Evolutionary conservation across 1,284 basidiomycete species (phyloP).

Genomic region (Testicularia cyperi): DNA sequence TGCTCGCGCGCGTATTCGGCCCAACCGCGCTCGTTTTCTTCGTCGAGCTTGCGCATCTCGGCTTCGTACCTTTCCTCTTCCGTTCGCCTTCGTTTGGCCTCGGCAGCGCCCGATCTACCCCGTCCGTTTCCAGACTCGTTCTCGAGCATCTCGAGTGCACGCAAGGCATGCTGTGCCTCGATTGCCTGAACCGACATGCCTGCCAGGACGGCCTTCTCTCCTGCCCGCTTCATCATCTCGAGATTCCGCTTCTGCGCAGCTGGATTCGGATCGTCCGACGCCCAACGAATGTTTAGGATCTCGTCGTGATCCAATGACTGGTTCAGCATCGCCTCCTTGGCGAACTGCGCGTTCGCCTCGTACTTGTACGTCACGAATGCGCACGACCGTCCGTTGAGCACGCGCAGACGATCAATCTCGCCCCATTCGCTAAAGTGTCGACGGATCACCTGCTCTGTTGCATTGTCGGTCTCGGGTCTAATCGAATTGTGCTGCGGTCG

Average conservation of each 20-base stretch:
- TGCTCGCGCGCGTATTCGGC: slow-evolving; percentile 37
- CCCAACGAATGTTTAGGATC: slow-evolving; percentile 73
- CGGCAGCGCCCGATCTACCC: slow-evolving; percentile 16
- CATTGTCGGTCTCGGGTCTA: slow-evolving; percentile 31
- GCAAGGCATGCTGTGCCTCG: slow-evolving; percentile 38
- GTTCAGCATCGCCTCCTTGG: slow-evolving; percentile 98
- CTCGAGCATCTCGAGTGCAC: slow-evolving; percentile 34
- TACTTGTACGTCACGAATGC: slow-evolving; percentile 93
- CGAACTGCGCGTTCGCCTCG: slow-evolving; percentile 86
- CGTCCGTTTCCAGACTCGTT: slow-evolving; percentile 10
- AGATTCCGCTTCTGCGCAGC: slow-evolving; percentile 42
- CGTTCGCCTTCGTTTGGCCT: slow-evolving; percentile 40
- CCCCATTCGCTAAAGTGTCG: slow-evolving; percentile 95
- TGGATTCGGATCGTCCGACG: slow-evolving; percentile 55
- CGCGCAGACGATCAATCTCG: slow-evolving; percentile 87
- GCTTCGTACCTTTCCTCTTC: slow-evolving; percentile 35
- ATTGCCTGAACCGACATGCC: slow-evolving; percentile 39
- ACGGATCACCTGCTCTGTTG: slow-evolving; percentile 48
- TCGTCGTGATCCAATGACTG: slow-evolving; percentile 97
- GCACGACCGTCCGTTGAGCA: slow-evolving; percentile 89
- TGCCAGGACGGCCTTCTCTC: slow-evolving; percentile 42
- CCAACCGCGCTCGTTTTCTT: slow-evolving; percentile 55
- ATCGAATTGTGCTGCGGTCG: slow-evolving; percentile 40
- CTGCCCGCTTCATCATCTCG: slow-evolving; percentile 36
- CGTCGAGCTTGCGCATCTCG: slow-evolving; percentile 47